These are phyloP conservation scores for Fraxinus excelsior DNA, from an alignment of 257 asterid species.

Conservation along the genomic window DNA sequence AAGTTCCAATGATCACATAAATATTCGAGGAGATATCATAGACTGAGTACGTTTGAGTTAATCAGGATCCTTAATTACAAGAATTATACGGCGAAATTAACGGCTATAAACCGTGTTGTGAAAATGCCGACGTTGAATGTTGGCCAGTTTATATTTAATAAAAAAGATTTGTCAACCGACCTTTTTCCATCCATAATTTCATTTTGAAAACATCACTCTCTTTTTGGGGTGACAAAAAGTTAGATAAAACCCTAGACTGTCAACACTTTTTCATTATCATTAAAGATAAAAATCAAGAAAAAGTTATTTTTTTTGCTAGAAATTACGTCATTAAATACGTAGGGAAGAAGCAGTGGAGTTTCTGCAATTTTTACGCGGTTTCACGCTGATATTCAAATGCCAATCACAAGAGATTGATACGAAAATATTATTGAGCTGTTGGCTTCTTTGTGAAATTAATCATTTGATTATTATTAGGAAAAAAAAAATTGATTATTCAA, in stretches of 20 bases:
- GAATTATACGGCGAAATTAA: slow-evolving; percentile 28
- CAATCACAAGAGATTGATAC: not conserved
- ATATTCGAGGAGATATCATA: too few species aligned
- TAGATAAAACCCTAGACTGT: slow-evolving; percentile 7
- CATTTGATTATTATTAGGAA: too few species aligned
- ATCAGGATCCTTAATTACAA: not conserved
- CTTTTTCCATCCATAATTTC: not conserved
- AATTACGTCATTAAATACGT: slow-evolving; percentile 7
- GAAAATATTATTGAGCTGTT: not conserved
- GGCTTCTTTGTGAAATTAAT: slow-evolving; percentile 5
- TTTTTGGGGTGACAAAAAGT: slow-evolving; percentile 10
- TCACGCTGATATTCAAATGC: not conserved
- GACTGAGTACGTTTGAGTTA: not conserved
- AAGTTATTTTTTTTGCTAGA: not conserved
- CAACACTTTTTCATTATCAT: not conserved
- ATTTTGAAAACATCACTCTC: not conserved
- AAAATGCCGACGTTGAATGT: slow-evolving; percentile 30
- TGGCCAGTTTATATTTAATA: slow-evolving; percentile 5
- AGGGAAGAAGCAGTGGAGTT: not conserved
- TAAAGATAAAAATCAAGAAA: not conserved
- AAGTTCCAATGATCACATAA: too few species aligned
- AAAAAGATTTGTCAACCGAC: slow-evolving; percentile 29
- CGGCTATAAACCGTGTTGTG: slow-evolving; percentile 25
- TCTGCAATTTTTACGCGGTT: slow-evolving; percentile 23
- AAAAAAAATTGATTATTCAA: too few species aligned